Evolutionary conservation across 2,329 filamentous ascomycete species (phyloP).

Genomic region (Cercospora brassicicola): DNA sequence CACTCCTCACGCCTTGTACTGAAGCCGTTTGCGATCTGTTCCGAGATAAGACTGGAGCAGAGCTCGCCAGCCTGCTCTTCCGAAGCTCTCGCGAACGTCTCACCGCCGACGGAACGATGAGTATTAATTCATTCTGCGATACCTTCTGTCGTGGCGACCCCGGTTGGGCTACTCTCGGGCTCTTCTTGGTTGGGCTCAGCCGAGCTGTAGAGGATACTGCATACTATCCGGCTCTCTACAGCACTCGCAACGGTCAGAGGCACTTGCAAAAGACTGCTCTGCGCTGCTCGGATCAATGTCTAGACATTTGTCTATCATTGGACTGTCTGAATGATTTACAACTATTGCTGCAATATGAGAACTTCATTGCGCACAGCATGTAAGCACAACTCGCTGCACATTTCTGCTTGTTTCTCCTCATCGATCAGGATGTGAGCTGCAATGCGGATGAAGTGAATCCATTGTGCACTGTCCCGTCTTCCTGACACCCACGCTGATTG

Average conservation of each 20-base stretch:
- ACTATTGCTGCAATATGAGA: slow-evolving; percentile 50
- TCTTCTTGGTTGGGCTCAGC: slow-evolving; percentile 44
- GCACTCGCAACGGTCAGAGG: slow-evolving; percentile 31
- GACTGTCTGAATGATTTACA: slow-evolving; percentile 49
- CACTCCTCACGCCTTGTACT: slow-evolving; percentile 29
- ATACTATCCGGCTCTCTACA: slow-evolving; percentile 38
- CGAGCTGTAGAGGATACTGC: slow-evolving; percentile 39
- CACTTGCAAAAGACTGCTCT: slow-evolving; percentile 30
- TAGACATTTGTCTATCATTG: slow-evolving; percentile 40
- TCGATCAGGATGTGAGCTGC: neutral
- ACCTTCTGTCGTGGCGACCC: slow-evolving; percentile 17
- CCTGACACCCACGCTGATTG: neutral
- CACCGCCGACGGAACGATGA: neutral
- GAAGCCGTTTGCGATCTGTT: slow-evolving; percentile 25
- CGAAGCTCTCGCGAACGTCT: slow-evolving; percentile 13
- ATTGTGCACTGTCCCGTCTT: neutral
- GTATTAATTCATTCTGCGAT: slow-evolving; percentile 6
- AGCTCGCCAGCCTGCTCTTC: slow-evolving; percentile 8
- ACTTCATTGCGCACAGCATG: slow-evolving; percentile 49
- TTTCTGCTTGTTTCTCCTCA: neutral
- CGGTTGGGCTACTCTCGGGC: slow-evolving; percentile 46
- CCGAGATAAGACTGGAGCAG: slow-evolving; percentile 1
- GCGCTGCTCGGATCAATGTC: slow-evolving; percentile 37
- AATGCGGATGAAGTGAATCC: neutral
- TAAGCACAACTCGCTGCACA: neutral